phyloP scores from a whole-genome alignment of 2,329 filamentous ascomycete species.

The Ramichloridium luteum region DNA sequence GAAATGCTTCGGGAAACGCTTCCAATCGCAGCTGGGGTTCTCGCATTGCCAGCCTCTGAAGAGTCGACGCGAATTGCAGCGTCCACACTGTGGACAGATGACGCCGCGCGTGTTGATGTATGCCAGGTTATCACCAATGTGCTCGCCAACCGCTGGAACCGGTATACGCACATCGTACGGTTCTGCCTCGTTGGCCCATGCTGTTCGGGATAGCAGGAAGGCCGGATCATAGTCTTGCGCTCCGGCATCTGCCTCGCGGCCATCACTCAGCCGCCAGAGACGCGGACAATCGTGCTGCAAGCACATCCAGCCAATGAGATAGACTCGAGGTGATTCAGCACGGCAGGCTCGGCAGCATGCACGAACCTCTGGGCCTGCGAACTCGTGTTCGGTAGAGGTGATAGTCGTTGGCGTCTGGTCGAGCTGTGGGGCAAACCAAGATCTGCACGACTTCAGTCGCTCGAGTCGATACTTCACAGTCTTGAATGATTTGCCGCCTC shows the following conservation, averaged over 20 bases:
- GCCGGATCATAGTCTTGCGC: constrained; percentile 37
- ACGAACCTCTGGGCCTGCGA: not conserved
- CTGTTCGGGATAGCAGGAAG: constrained; percentile 45
- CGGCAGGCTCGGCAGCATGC: constrained; percentile 20
- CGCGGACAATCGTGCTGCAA: constrained; percentile 37
- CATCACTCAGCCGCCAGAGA: constrained; percentile 42
- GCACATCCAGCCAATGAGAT: constrained; percentile 46
- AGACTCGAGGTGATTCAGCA: constrained; percentile 26
- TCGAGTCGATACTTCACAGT: constrained; percentile 53
- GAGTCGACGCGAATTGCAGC: constrained; percentile 47
- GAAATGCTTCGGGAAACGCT: constrained; percentile 15
- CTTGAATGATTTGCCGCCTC: constrained; percentile 16
- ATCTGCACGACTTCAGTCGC: constrained; percentile 48
- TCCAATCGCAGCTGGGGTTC: constrained; percentile 37
- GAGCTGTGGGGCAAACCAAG: constrained; percentile 22
- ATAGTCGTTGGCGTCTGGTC: not conserved
- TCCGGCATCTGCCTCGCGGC: constrained; percentile 17
- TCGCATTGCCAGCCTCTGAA: constrained; percentile 55
- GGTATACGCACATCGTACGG: constrained; percentile 31
- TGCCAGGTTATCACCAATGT: constrained; percentile 37
- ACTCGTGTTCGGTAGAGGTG: not conserved
- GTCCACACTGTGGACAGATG: constrained; percentile 51
- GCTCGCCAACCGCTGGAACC: constrained; percentile 27
- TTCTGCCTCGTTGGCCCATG: constrained; percentile 28
- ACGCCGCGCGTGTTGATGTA: constrained; percentile 48